phyloP scores from a whole-genome alignment of 495 filamentous ascomycete species.

The Tuber calosporum region DNA sequence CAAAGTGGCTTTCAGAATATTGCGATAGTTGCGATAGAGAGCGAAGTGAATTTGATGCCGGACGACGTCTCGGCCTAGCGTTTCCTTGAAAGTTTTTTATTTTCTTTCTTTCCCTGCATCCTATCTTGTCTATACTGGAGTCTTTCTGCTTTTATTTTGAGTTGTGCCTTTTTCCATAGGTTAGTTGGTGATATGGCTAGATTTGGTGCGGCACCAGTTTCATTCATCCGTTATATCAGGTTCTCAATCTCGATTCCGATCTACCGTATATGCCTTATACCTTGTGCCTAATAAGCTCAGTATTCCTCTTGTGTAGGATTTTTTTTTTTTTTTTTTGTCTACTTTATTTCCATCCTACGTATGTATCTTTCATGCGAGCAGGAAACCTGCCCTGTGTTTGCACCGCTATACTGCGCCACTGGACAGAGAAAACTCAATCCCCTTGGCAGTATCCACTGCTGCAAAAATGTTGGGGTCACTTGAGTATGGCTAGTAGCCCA shows the following conservation, averaged over 20 bases:
- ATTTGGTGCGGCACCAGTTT: background rate
- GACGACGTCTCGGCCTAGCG: conserved; percentile 8
- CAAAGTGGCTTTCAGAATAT: conserved; percentile 47
- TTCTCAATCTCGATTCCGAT: background rate
- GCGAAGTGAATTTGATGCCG: conserved; percentile 36
- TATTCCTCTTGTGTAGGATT: background rate
- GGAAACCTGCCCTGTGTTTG: background rate
- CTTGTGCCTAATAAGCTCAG: background rate
- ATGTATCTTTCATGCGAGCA: background rate
- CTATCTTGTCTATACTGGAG: conserved; percentile 14
- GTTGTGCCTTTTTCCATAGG: background rate
- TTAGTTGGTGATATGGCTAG: background rate
- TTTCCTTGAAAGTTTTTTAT: conserved; percentile 23
- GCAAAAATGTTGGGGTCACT: background rate
- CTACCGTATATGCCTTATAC: background rate
- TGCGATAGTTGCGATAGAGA: conserved; percentile 67
- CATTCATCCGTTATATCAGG: background rate
- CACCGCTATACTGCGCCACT: background rate
- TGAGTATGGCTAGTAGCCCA: background rate
- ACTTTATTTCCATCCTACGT: background rate
- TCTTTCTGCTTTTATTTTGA: conserved; percentile 1
- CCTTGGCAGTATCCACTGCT: background rate
- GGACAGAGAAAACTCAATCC: background rate
- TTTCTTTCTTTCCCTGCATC: conserved; percentile 8
- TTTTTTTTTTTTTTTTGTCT: too few species aligned